Evolutionary conservation across 208 protist genomes (phyloP).

Genomic region (Tetramitus jugosus): DNA sequence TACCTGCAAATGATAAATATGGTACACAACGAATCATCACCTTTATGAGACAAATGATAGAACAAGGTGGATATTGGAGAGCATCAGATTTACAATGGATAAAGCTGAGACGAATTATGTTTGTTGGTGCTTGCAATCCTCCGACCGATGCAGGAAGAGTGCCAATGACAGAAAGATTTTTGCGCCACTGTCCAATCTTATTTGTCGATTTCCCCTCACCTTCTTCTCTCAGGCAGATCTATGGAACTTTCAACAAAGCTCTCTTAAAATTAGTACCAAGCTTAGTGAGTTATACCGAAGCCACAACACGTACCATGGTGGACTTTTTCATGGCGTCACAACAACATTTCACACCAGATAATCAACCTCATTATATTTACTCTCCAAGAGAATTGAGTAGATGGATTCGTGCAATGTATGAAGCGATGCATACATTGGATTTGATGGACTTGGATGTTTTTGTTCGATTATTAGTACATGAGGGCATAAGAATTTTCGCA

Average conservation of each 20-base stretch:
- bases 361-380: conserved; percentile 97
- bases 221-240: conserved; percentile 93
- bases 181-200: conserved; percentile 92
- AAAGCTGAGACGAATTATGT: conserved; percentile 82
- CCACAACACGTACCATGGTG: conserved; percentile 86
- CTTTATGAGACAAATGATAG: conserved; percentile 94
- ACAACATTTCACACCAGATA: conserved; percentile 77
- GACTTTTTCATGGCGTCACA: conserved; percentile 85
- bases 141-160: conserved; percentile 96
- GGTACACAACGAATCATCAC: conserved; percentile 95
- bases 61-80: conserved; percentile 92
- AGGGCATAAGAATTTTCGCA: conserved; percentile 91
- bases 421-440: conserved; percentile 73
- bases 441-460: conserved; percentile 53
- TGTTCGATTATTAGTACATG: conserved; percentile 88
- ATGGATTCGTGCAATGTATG: conserved; percentile 92
- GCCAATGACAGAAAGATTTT: conserved; percentile 83
- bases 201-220: conserved; percentile 95
- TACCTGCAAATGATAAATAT: conserved; percentile 90
- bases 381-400: conserved; percentile 94
- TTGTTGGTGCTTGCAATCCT: conserved; percentile 93
- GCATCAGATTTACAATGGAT: conserved; percentile 76
- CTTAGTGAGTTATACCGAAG: conserved; percentile 49
- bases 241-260: conserved; percentile 92
- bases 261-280: conserved; percentile 64